A percentile compares a stretch with the other conserved stretches of the same genome.
phyloP scores from a whole-genome alignment of 2,329 filamentous ascomycete species.

The Exophiala mesophila region DNA sequence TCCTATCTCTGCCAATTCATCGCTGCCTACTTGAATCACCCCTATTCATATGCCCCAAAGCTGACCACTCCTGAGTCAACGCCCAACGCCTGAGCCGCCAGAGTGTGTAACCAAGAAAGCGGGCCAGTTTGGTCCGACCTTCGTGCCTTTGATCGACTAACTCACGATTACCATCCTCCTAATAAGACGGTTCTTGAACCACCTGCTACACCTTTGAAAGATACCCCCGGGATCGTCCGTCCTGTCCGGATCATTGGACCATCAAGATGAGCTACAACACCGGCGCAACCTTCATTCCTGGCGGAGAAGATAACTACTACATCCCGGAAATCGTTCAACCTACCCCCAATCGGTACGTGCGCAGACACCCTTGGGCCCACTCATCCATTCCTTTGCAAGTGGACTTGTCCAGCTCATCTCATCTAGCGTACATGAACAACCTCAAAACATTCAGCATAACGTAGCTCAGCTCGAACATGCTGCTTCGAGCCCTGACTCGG shows the following conservation, averaged over 20 bases:
- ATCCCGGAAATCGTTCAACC: constrained; percentile 66
- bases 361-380: neutral
- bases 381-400: neutral
- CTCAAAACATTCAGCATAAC: constrained; percentile 93
- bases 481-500: constrained; percentile 17
- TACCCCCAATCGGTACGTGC: constrained; percentile 61
- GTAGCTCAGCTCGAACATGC: constrained; percentile 79
- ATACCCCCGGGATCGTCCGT: too few species aligned
- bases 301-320: constrained; percentile 63
- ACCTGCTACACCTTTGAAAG: too few species aligned
- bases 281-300: constrained; percentile 64
- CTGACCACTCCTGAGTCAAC: too few species aligned
- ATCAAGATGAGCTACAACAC: constrained; percentile 25
- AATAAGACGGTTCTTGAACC: too few species aligned
- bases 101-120: neutral
- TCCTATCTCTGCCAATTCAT: too few species aligned
- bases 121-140: neutral
- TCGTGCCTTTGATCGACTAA: neutral
- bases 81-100: too few species aligned
- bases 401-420: constrained; percentile 34
- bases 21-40: too few species aligned
- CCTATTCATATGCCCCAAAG: too few species aligned
- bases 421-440: constrained; percentile 62
- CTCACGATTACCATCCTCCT: too few species aligned
- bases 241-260: too few species aligned